Evolutionary conservation across 257 asterid genomes (phyloP), one percentile per base, ranked within the genome.

Genomic region (Hygrophila difformis): DNA sequence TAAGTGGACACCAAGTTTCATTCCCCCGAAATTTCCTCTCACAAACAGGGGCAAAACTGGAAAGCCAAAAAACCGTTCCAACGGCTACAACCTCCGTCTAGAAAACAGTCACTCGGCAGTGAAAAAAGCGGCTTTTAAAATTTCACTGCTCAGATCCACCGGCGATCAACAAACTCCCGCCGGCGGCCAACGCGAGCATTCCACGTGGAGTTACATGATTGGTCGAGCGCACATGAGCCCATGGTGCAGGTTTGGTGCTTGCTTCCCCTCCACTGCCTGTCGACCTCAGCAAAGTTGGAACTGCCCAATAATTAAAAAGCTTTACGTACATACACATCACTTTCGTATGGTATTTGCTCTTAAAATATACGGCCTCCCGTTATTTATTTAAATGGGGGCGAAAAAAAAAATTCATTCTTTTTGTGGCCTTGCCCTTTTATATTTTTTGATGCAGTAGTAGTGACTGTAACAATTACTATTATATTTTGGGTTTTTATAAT

Each of bases 251-350:
- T 41, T 67, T 45, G 72, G 65, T 37, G 63, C 61, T 53, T 8
- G n/a, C n/a, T 46, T 44, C 65, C 29, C 5, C 57, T 51, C 53
- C 61, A 38, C 18, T 53, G 28, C n/a, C 66, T 59, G 72, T 70
- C 77, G 48, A 50, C 62, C 49, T 69, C 75, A 62, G 50, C 63
- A 36, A 65, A 23, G 59, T 57, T 71, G 61, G 71, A 53, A 5
- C 57, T 55, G 67, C 61, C 46, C 51, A 57, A 62, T 58, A 23
- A 54, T 57, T 57, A 19, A 43, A 26, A 52, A 44, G 56, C 69
- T 67, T 64, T 61, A 57, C 62, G 47, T 63, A 67, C 64, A 18
- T 39, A 59, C 29, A 47, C 14, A 38, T 46, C 18, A 23, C 15
- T 19, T 24, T 59, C 55, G 59, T 57, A 60, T 62, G 23, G 33